Conservation (phyloP, 2,329 filamentous ascomycete genomes). For the Penicillium palitans region DNA sequence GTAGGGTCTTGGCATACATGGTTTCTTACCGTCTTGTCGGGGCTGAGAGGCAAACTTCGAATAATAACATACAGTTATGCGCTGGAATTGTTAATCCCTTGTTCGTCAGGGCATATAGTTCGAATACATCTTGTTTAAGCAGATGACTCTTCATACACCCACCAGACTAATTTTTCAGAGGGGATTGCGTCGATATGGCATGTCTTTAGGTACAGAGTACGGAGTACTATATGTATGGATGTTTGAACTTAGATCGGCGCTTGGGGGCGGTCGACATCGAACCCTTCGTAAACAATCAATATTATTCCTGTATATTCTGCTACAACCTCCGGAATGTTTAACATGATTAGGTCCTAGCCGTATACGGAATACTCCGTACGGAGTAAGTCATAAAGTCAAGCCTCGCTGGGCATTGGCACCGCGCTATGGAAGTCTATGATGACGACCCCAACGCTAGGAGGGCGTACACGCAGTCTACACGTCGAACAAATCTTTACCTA, state of each 20-base stretch:
- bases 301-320: background rate
- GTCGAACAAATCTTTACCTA: background rate
- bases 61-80: background rate
- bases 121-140: background rate
- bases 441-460: background rate
- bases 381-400: background rate
- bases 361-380: background rate
- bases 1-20: background rate
- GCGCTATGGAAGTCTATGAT: background rate
- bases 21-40: background rate
- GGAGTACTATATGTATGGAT: background rate
- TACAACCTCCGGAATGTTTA: background rate
- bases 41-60: background rate
- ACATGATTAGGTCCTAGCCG: background rate
- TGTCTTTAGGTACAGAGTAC: background rate
- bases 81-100: no score
- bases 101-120: background rate
- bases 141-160: background rate
- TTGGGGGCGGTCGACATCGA: background rate
- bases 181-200: background rate
- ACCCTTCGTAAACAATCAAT: background rate
- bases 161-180: no score
- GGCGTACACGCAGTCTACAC: background rate
- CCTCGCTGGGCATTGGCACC: background rate
- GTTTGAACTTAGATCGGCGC: background rate